Base-by-base conservation (phyloP, 805 yeast species). In the Candida tammaniensis region DNA sequence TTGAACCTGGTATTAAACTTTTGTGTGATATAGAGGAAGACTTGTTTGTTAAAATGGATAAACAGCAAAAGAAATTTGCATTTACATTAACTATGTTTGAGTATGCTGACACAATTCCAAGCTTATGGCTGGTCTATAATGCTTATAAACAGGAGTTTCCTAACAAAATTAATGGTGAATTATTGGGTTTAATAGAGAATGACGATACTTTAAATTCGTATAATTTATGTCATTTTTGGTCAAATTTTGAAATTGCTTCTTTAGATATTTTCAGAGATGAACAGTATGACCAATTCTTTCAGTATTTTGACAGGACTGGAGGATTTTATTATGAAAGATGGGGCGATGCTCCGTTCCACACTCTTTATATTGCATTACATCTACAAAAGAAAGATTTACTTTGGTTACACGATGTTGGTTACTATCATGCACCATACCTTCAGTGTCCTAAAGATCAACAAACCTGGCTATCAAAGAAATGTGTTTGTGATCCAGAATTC, bases 291-390 rank as follows among this genome's bases (percentile, higher is more conserved):
- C 64, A 70, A 7, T 82, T 73, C 58, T 84, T 84, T 53, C 65
- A 82, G 15, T 62, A 63, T 52, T 62, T 85, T 28, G 95, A 85
- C 52, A 40, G 57, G 30, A 55, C 74, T 3, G 94, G 94, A 38
- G 95, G 94, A 1, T 85, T 85, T 55, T 85, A 76, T 55, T 83
- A 84, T 52, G 93, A 86, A 61, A 70, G 96, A 46, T 86, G 95
- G 95, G 96, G 96, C 14, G 96, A 86, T 59, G 95, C 95, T 0
- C 95, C 95, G 3, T 76, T 86, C n/a, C 95, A 86, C 60, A 76
- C 94, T 1, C 70, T 86, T 32, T 94, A 85, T 4, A 84, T 78
- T 2, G 61, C 87, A 1, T 59, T 81, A 30, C 68, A 83, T 49
- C 56, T 80, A 32, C 70, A 76, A n/a, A 67, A 68, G 47, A 59